These are phyloP conservation scores for Pharus latifolius DNA, from an alignment of 176 grass and related monocot genomes.

Conservation along the genomic window DNA sequence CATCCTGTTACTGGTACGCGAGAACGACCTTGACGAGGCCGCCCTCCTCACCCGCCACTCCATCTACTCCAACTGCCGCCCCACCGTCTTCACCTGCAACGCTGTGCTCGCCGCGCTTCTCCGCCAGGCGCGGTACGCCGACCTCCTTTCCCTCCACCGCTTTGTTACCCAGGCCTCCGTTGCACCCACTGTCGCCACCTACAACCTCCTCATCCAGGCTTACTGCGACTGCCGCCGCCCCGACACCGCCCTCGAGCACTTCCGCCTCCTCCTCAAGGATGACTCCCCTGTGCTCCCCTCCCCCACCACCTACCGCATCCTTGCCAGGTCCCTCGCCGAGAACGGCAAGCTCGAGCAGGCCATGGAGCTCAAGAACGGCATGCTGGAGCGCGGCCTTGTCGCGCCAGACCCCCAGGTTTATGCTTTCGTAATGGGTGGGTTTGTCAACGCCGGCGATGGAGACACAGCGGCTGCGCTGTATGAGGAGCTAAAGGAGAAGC, in stretches of 20 bases:
- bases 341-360: conserved; percentile 64
- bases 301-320: conserved; percentile 81
- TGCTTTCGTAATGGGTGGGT: conserved; percentile 62
- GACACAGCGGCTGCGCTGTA: conserved; percentile 42
- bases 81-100: conserved; percentile 85
- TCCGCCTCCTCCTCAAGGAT: conserved; percentile 73
- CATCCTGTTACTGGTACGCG: conserved; percentile 67
- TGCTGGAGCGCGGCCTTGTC: conserved; percentile 56
- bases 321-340: conserved; percentile 72
- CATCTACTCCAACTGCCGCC: conserved; percentile 96
- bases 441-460: conserved; percentile 41
- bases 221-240: conserved; percentile 80
- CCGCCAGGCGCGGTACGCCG: conserved; percentile 73
- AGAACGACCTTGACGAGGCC: conserved; percentile 87
- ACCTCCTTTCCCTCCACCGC: conserved; percentile 76
- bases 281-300: conserved; percentile 65
- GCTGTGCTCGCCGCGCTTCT: conserved; percentile 73
- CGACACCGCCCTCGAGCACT: conserved; percentile 77
- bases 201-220: conserved; percentile 79
- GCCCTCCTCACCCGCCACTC: conserved; percentile 84
- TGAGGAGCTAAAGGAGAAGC: conserved; percentile 71
- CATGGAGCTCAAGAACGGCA: conserved; percentile 69
- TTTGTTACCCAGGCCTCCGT: conserved; percentile 91
- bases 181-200: conserved; percentile 67
- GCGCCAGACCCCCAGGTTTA: conserved; percentile 68